phyloP scores from a whole-genome alignment of 768 basidiomycete genomes.

The Lentinula detonsa region DNA sequence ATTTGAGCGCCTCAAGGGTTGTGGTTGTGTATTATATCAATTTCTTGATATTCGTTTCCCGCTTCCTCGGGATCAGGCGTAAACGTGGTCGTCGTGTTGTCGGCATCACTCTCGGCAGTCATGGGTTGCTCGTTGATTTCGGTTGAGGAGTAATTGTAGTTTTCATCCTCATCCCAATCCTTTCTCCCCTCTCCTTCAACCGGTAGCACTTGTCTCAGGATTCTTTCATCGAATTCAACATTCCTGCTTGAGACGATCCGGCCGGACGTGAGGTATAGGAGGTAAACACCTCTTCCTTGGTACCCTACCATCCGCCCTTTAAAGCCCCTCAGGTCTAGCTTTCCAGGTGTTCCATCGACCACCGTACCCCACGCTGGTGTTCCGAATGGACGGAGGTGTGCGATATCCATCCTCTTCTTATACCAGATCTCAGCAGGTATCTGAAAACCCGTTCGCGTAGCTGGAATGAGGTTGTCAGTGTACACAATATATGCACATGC shows the following conservation, averaged over 20 bases:
- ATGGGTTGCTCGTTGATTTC: slow-evolving; percentile 1
- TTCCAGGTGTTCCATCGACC: background rate
- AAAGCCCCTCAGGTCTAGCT: background rate
- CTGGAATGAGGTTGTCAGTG: background rate
- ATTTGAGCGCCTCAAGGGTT: background rate
- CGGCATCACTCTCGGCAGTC: slow-evolving; percentile 17
- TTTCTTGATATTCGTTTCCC: background rate
- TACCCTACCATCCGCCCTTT: background rate
- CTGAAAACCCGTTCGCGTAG: background rate
- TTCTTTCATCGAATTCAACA: background rate
- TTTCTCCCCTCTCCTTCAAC: background rate
- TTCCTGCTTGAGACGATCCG: background rate
- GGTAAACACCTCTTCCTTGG: background rate
- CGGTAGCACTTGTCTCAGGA: background rate
- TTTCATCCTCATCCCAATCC: background rate
- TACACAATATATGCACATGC: background rate
- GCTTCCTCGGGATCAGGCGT: background rate
- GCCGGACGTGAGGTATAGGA: background rate
- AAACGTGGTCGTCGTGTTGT: background rate
- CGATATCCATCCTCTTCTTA: background rate
- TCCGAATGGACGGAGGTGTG: background rate
- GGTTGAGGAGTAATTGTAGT: background rate
- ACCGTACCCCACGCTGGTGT: background rate
- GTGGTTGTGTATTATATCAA: too few species aligned
- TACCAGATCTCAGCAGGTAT: background rate